Conservation (phyloP, 2,329 filamentous ascomycete species). For the Phoma herbarum region DNA sequence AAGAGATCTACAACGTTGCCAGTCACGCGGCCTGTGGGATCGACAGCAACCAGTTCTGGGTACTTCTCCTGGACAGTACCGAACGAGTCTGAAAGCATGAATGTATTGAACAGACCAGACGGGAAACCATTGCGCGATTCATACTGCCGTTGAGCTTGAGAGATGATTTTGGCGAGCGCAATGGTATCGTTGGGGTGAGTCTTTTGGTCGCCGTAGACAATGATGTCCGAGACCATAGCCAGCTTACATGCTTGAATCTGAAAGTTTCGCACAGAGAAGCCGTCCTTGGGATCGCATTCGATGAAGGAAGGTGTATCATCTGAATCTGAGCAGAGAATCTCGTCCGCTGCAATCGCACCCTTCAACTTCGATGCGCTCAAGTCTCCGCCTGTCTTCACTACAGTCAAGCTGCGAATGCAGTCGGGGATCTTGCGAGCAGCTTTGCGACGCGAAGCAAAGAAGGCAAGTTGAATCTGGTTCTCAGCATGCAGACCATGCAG, state of each 20-base stretch:
- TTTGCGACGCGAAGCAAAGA: conserved; percentile 82
- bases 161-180: conserved; percentile 70
- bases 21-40: conserved; percentile 75
- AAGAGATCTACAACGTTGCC: conserved; percentile 87
- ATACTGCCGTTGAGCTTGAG: conserved; percentile 76
- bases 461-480: conserved; percentile 88
- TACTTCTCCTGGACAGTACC: conserved; percentile 71
- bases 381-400: conserved; percentile 90
- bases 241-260: conserved; percentile 93
- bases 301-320: conserved; percentile 70
- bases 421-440: conserved; percentile 74
- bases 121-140: conserved; percentile 71
- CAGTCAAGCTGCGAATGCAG: conserved; percentile 80
- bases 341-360: conserved; percentile 82
- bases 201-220: conserved; percentile 84
- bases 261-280: conserved; percentile 96
- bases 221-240: conserved; percentile 87
- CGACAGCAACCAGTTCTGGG: conserved; percentile 76
- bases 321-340: conserved; percentile 69
- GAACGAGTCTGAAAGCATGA: conserved; percentile 65
- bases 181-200: conserved; percentile 70
- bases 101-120: conserved; percentile 79
- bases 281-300: conserved; percentile 84
- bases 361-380: conserved; percentile 79
- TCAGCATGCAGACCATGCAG: conserved; percentile 89